Evolutionary conservation across 768 basidiomycete species (phyloP), one percentile per base, ranked within the genome.

Genomic region (Tephrocybe sp.): DNA sequence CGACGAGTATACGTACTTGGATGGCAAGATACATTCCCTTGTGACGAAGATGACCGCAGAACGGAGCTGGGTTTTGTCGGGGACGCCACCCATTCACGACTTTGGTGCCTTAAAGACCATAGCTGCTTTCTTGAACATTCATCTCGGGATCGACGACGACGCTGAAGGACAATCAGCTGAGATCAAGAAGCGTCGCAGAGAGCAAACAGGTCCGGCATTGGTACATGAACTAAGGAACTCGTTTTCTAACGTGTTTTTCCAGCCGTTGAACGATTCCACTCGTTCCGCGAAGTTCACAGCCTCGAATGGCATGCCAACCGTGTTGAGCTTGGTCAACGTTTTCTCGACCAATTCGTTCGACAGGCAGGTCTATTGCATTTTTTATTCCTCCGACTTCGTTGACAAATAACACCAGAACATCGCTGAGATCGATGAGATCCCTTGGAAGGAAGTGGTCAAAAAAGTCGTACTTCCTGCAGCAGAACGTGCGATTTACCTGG

Each of bases 391-490:
- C 42, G 26, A 51, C 15, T 20, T 30, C 28, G 28, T 30, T 30
- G 28, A 30, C 38, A 20, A 17, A 20, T 23, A 11, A 15, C 25
- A 58, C 51, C 59, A 97, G 88, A 97, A 97, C 62, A 85, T 95
- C 45, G 93, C 95, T 8, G 95, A 98, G 70, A 98, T 97, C 50
- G 93, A 94, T 54, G 95, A 98, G 69, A 98, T 98, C 50, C 88
- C 89, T 1, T 91, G 85, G 71, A 78, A 78, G 0, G 79, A 77
- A 53, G 73, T 87, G 50, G 69, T 85, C 24, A 76, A 85, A 58
- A 72, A 74, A 23, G 81, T 96, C 21, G 69, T 79, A 37, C 83
- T 96, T 8, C 94, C 95, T 11, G 93, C 94, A 5, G 92, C 95
- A 0, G 95, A 97, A 67, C 88, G 90, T 7, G 91, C 93, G 0